phyloP scores from a whole-genome alignment of 495 filamentous ascomycete species.

The Sabuloglossum arenarium region DNA sequence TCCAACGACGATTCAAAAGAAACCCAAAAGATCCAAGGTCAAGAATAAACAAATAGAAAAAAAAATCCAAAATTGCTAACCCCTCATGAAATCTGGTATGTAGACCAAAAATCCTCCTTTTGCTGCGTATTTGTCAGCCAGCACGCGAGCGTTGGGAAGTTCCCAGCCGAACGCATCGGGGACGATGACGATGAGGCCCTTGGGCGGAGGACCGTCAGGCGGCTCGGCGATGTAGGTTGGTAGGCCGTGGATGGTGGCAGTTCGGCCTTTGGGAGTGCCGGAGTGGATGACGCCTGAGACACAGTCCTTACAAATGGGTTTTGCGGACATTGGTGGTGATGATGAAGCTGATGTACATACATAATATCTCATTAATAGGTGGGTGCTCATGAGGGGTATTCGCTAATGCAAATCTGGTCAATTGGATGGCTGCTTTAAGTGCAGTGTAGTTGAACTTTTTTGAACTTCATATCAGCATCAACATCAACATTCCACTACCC shows the following conservation, averaged over 20 bases:
- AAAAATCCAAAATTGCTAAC: conserved; percentile 18
- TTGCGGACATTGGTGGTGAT: too few relatives aligned
- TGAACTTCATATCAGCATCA: too few relatives aligned
- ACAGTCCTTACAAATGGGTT: conserved; percentile 16
- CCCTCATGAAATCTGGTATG: conserved; percentile 38
- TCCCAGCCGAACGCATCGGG: conserved; percentile 38
- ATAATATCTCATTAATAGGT: too few relatives aligned
- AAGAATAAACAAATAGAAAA: background rate
- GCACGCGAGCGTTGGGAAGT: conserved; percentile 28
- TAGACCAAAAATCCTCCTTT: conserved; percentile 28
- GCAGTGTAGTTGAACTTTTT: too few relatives aligned
- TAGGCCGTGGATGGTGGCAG: conserved; percentile 25
- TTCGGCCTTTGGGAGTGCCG: conserved; percentile 14
- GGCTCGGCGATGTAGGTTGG: conserved; percentile 26
- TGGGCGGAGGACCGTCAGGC: conserved; percentile 13
- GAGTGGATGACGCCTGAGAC: conserved; percentile 14
- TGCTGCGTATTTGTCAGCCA: conserved; percentile 31
- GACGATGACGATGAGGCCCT: conserved; percentile 31
- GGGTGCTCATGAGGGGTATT: too few relatives aligned
- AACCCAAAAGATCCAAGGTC: too few relatives aligned
- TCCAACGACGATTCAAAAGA: too few relatives aligned
- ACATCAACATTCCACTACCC: background rate
- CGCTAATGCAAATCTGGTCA: too few relatives aligned
- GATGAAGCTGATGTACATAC: too few relatives aligned
- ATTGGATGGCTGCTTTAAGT: too few relatives aligned